Evolutionary conservation across 2,329 filamentous ascomycete species (phyloP).

Genomic region (Atkinsonella texensis): DNA sequence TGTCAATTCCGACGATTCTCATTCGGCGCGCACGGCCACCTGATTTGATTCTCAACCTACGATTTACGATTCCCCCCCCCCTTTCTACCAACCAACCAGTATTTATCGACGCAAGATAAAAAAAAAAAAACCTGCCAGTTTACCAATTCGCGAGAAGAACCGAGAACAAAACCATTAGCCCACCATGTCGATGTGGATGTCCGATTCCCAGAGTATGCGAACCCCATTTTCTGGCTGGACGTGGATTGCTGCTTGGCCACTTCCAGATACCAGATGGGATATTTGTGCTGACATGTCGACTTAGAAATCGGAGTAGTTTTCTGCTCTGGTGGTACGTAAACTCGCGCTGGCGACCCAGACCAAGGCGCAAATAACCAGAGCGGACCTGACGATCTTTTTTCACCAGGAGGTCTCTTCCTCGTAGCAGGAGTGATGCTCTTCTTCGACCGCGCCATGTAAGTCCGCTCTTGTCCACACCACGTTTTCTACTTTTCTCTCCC

Average conservation of each 20-base stretch:
- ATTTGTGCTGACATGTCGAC: conserved; percentile 9
- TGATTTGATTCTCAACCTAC: neutral
- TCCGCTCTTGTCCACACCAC: conserved; percentile 11
- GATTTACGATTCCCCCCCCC: neutral
- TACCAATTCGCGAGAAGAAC: neutral
- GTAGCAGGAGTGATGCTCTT: conserved; percentile 91
- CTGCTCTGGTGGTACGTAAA: conserved; percentile 82
- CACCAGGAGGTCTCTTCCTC: conserved; percentile 80
- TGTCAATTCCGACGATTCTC: neutral
- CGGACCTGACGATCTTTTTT: neutral
- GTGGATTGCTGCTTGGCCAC: neutral
- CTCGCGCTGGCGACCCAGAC: conserved; percentile 8
- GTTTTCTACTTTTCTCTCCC: no score
- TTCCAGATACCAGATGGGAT: neutral
- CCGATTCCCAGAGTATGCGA: conserved; percentile 81
- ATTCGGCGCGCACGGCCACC: neutral
- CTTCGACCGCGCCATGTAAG: conserved; percentile 91
- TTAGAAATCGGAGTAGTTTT: conserved; percentile 96
- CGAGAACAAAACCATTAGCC: neutral
- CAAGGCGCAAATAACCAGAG: conserved; percentile 10
- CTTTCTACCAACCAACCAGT: neutral
- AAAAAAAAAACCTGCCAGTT: neutral
- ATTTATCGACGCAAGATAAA: no score
- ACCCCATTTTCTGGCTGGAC: neutral
- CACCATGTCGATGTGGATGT: conserved; percentile 76